phyloP scores from a whole-genome alignment of 1,284 basidiomycete genomes.

The Tilletia walkeri region DNA sequence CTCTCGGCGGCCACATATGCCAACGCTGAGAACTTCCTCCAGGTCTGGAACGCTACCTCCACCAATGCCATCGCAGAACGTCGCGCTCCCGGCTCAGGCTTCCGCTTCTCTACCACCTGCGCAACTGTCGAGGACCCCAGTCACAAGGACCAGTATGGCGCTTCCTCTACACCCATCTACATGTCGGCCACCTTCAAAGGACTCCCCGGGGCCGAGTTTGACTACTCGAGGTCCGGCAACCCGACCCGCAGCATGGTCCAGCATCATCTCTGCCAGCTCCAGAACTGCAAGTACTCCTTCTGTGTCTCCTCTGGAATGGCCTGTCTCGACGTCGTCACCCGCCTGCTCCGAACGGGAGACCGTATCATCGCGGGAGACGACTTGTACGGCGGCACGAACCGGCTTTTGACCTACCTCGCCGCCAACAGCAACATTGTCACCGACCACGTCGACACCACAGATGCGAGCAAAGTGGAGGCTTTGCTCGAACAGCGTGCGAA shows the following conservation, averaged over 20 bases:
- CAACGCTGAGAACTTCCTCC: constrained; percentile 13
- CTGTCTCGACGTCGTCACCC: constrained; percentile 89
- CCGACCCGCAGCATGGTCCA: constrained; percentile 70
- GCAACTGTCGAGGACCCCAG: constrained; percentile 81
- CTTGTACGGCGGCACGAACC: constrained; percentile 95
- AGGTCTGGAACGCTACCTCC: constrained; percentile 11
- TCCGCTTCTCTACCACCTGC: constrained; percentile 72
- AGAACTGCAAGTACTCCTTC: constrained; percentile 69
- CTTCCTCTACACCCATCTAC: constrained; percentile 93
- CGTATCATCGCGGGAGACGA: constrained; percentile 96
- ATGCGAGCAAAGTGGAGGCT: constrained; percentile 59
- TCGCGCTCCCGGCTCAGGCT: constrained; percentile 22
- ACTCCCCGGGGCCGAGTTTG: constrained; percentile 75
- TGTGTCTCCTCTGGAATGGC: constrained; percentile 97
- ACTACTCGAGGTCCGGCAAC: constrained; percentile 93
- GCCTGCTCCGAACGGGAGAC: constrained; percentile 88
- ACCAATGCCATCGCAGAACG: constrained; percentile 13
- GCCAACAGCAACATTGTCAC: constrained; percentile 84
- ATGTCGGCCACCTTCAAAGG: constrained; percentile 99
- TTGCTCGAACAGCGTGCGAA: constrained; percentile 38
- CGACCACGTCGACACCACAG: constrained; percentile 90
- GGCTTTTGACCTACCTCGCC: constrained; percentile 85
- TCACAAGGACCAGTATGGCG: constrained; percentile 93
- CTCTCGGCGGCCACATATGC: constrained; percentile 13
- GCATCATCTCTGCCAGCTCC: constrained; percentile 51